Evolutionary conservation across 805 yeast species (phyloP).

Genomic region (Lachancea quebecensis): DNA sequence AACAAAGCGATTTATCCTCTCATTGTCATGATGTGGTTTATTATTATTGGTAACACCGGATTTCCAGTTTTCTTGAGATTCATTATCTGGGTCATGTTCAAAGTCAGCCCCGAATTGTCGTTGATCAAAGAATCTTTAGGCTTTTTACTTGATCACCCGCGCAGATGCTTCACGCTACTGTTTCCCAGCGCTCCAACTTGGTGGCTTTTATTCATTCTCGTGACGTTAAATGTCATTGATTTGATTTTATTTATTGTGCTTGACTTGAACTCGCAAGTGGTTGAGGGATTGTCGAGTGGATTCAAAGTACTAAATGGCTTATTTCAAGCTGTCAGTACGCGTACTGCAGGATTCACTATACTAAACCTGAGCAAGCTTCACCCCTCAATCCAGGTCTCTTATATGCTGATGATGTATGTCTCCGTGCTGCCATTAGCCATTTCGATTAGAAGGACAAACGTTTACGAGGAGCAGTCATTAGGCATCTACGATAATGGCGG

Average conservation of each 20-base stretch:
- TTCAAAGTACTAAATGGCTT: constrained; percentile 73
- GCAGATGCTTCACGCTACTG: constrained; percentile 89
- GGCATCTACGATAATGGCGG: constrained; percentile 62
- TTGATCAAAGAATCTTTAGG: constrained; percentile 67
- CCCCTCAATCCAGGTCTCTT: constrained; percentile 89
- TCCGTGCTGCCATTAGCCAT: constrained; percentile 95
- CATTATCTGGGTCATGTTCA: constrained; percentile 73
- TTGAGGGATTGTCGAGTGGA: constrained; percentile 55
- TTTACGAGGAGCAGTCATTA: constrained; percentile 92
- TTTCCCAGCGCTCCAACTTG: constrained; percentile 93
- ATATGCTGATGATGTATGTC: constrained; percentile 96
- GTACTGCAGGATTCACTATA: constrained; percentile 88
- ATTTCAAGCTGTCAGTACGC: constrained; percentile 83
- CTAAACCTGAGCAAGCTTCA: constrained; percentile 64
- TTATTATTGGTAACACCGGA: constrained; percentile 91
- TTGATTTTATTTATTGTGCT: constrained; percentile 71
- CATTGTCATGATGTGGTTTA: constrained; percentile 57
- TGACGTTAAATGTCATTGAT: constrained; percentile 69
- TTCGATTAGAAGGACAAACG: constrained; percentile 93
- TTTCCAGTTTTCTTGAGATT: constrained; percentile 80
- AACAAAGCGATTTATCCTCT: constrained; percentile 57
- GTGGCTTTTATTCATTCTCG: constrained; percentile 79
- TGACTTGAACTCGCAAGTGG: constrained; percentile 51
- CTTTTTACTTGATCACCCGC: constrained; percentile 87
- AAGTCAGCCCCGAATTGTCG: constrained; percentile 58